Base-by-base conservation (phyloP, 257 asterid species). In the Primulina eburnea region DNA sequence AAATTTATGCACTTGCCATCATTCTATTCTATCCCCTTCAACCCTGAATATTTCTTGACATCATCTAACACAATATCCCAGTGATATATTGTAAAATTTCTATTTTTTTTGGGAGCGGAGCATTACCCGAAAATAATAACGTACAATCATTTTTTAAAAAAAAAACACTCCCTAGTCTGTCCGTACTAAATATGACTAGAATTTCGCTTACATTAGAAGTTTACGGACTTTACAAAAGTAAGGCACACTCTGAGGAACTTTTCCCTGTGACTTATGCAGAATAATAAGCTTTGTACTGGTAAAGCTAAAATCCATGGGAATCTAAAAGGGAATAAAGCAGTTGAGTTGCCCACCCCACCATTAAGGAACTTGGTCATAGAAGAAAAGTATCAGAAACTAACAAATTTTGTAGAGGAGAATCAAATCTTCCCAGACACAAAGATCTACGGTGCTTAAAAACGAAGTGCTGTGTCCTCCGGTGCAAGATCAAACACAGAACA, bases 401-500 rank as follows among this genome's bases (percentile, higher is more conserved):
- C 75, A 80, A 76, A 76, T 56, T 38, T 63, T 47, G 29, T 4
- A 17, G 76, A 84, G 80, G 81, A 60, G 88, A 87, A 84, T 79
- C 80, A 83, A 79, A 78, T 73, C 4, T 0, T 71, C 56, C 56
- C 73, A 68, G 29, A 68, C 34, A 68, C 76, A 76, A 73, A 76
- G 71, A 74, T 37, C 16, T 47, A 62, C 68, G 38, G 67, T 32
- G 24, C 68, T 37, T 9, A 52, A 77, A 32, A 75, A 74, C 83
- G 64, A 76, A 71, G 80, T 80, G 77, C 74, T 85, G 83, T 80
- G 26, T 24, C 26, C 26, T 24, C 26, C 26, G 26, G 1, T 24
- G 82, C 82, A 82, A 89, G 86, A 87, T 89, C 76, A 83, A 70
- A 56, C n/a, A 65, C 40, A 70, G 71, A 57, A 40, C 82, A 43